Conservation (phyloP, 1,284 basidiomycete genomes). For the Sporisorium scitamineum region DNA sequence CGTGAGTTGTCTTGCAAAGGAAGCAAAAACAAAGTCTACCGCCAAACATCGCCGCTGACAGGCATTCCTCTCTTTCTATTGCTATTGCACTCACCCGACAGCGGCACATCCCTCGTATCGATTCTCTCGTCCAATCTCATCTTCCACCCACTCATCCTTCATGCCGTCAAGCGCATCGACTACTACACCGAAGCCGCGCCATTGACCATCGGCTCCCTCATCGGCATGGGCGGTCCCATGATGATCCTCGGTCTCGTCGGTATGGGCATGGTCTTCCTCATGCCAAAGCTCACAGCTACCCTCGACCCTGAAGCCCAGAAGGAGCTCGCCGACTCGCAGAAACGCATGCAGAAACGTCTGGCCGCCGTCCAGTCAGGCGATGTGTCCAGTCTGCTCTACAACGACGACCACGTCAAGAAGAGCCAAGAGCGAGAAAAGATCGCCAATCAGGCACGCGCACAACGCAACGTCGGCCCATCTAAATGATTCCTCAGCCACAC, state of each 20-base stretch:
- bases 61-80: neutral
- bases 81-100: constrained; percentile 2
- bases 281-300: constrained; percentile 42
- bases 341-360: constrained; percentile 50
- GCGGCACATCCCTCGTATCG: constrained; percentile 42
- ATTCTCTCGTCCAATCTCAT: constrained; percentile 32
- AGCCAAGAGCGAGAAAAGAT: constrained; percentile 19
- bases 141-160: constrained; percentile 45
- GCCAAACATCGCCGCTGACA: neutral
- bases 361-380: constrained; percentile 53
- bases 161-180: constrained; percentile 42
- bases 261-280: constrained; percentile 45
- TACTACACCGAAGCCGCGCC: constrained; percentile 47
- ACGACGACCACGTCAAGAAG: constrained; percentile 36
- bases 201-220: constrained; percentile 38
- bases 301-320: constrained; percentile 53
- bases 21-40: neutral
- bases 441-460: constrained; percentile 18
- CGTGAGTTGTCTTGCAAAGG: constrained; percentile 47
- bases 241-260: constrained; percentile 43
- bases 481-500: constrained; percentile 16
- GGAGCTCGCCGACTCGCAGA: constrained; percentile 48
- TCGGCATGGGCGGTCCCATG: constrained; percentile 50
- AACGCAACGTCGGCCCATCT: constrained; percentile 26
- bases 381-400: constrained; percentile 42